A percentile compares a stretch with the other conserved stretches of the same genome.
Evolutionary conservation across 441 rosid species (phyloP).

Genomic region (Erodium trifolium): DNA sequence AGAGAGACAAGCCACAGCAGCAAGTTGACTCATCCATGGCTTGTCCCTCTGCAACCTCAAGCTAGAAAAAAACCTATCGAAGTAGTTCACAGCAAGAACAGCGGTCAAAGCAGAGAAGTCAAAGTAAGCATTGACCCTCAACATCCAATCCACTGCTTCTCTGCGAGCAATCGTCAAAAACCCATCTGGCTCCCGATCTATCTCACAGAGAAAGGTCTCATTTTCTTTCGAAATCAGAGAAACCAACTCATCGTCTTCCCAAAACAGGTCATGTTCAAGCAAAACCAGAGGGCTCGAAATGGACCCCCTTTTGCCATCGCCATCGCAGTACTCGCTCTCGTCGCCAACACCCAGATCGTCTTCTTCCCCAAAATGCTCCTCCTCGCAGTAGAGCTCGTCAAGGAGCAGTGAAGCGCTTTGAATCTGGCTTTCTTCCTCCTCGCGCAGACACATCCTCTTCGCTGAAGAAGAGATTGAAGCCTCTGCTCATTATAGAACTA

Average conservation of each 20-base stretch:
- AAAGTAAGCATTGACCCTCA: slow-evolving; percentile 37
- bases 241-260: slow-evolving; percentile 44
- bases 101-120: slow-evolving; percentile 46
- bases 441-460: slow-evolving; percentile 47
- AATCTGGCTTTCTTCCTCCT: slow-evolving; percentile 32
- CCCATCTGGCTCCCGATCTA: slow-evolving; percentile 33
- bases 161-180: slow-evolving; percentile 30
- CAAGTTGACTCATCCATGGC: slow-evolving; percentile 64
- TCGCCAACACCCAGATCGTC: slow-evolving; percentile 22
- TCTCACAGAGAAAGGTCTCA: slow-evolving; percentile 25
- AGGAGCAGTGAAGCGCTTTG: slow-evolving; percentile 31
- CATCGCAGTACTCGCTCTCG: slow-evolving; percentile 19
- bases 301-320: background rate
- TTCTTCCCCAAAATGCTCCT: slow-evolving; percentile 25
- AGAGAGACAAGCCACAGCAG: slow-evolving; percentile 55
- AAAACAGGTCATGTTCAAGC: slow-evolving; percentile 38
- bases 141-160: slow-evolving; percentile 53
- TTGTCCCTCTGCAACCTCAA: slow-evolving; percentile 34
- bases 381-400: slow-evolving; percentile 50
- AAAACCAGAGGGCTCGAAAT: slow-evolving; percentile 18
- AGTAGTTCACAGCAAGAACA: slow-evolving; percentile 54
- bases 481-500: slow-evolving; percentile 53
- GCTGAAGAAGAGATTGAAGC: slow-evolving; percentile 37
- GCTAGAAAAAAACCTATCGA: slow-evolving; percentile 48
- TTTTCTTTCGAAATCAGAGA: slow-evolving; percentile 37